Evolutionary conservation across 116 monocot species (phyloP).

Genomic region (Cymodocea nodosa): DNA sequence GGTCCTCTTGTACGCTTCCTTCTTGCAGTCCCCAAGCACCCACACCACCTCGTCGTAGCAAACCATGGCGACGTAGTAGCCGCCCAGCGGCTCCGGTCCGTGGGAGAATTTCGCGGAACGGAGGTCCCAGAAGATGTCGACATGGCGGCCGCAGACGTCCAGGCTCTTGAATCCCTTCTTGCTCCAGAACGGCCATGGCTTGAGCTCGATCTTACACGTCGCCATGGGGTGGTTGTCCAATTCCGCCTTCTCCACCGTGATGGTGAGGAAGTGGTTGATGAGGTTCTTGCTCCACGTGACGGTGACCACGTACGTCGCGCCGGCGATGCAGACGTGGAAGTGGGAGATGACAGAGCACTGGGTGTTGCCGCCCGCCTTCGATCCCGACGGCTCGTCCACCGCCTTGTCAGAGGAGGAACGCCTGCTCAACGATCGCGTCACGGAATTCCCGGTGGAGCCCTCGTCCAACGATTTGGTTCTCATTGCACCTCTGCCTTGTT

Average conservation of each 20-base stretch:
- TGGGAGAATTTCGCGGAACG: constrained; percentile 55
- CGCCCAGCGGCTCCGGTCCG: constrained; percentile 50
- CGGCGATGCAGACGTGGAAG: constrained; percentile 40
- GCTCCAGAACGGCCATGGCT: constrained; percentile 92
- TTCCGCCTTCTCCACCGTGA: constrained; percentile 29
- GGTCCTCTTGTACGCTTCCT: constrained; percentile 76
- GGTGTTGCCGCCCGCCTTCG: not conserved
- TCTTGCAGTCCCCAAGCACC: constrained; percentile 65
- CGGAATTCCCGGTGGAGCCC: not conserved
- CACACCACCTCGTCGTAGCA: constrained; percentile 61
- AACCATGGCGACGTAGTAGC: constrained; percentile 77
- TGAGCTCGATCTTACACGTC: constrained; percentile 63
- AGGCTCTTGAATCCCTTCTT: constrained; percentile 69
- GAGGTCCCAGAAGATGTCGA: constrained; percentile 84
- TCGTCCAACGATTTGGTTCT: constrained; percentile 10
- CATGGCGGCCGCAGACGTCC: constrained; percentile 27
- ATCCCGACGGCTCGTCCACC: constrained; percentile 3
- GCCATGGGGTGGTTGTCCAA: constrained; percentile 3
- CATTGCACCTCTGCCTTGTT: not conserved
- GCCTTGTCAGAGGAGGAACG: constrained; percentile 1
- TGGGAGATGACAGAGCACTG: constrained; percentile 52
- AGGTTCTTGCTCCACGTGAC: constrained; percentile 54
- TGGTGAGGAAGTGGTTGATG: constrained; percentile 61
- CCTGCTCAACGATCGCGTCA: not conserved
- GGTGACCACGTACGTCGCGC: constrained; percentile 24